Conservation (phyloP, 1,284 basidiomycete genomes). For the Moesziomyces globuligerus region DNA sequence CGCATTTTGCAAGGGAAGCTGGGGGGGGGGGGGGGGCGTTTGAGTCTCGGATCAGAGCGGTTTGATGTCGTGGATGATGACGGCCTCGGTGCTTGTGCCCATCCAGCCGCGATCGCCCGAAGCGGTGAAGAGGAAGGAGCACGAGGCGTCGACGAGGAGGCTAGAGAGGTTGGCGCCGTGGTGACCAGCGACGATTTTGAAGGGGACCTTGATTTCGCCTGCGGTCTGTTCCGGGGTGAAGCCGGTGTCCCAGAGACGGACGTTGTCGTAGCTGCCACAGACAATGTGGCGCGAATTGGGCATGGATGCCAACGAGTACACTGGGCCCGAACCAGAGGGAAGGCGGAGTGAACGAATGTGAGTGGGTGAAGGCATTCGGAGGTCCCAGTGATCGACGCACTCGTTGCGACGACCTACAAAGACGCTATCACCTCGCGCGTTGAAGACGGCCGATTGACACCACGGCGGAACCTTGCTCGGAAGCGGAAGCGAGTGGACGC, state of each 20-base stretch:
- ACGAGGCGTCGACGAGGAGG: constrained; percentile 86
- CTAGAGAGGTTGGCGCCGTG: constrained; percentile 92
- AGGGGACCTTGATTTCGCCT: constrained; percentile 71
- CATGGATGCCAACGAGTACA: constrained; percentile 88
- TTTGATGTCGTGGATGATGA: constrained; percentile 62
- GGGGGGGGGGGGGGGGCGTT: no score
- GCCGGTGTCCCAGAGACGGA: constrained; percentile 92
- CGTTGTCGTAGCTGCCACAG: constrained; percentile 90
- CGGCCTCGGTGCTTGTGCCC: constrained; percentile 55
- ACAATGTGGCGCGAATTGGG: constrained; percentile 90
- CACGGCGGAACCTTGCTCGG: constrained; percentile 92
- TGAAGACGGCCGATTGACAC: constrained; percentile 82
- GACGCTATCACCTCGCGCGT: constrained; percentile 84
- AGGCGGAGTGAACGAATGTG: constrained; percentile 84
- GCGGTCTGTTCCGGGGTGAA: constrained; percentile 69
- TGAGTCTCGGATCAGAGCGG: background rate
- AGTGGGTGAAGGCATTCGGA: constrained; percentile 67
- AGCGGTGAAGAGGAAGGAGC: constrained; percentile 85
- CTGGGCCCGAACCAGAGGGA: constrained; percentile 86
- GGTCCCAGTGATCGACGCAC: constrained; percentile 92
- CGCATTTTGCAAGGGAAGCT: no score
- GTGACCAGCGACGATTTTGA: constrained; percentile 96
- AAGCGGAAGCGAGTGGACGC: constrained; percentile 85
- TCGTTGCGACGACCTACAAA: constrained; percentile 92
- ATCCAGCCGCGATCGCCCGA: constrained; percentile 94